Conservation (phyloP, 2,329 filamentous ascomycete genomes). For the Mariannaea elegans region DNA sequence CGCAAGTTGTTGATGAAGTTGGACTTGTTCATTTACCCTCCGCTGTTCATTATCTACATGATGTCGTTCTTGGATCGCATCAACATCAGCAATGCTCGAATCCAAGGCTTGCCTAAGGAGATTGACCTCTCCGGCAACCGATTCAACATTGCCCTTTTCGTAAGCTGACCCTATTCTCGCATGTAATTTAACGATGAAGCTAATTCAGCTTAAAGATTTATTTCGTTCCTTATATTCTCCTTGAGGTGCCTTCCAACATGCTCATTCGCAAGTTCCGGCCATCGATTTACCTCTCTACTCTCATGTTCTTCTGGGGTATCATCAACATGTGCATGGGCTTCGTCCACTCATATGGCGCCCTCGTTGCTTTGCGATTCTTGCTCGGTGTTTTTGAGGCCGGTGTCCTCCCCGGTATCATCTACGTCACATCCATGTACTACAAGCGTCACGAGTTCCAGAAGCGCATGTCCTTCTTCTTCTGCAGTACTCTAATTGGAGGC, state of each 20-base stretch:
- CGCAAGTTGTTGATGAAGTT: conserved; percentile 51
- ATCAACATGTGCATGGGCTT: conserved; percentile 51
- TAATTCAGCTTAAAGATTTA: conserved; percentile 34
- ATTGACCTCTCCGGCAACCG: conserved; percentile 51
- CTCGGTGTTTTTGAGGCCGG: conserved; percentile 52
- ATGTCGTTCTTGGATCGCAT: conserved; percentile 55
- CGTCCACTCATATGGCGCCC: conserved; percentile 43
- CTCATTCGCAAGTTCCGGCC: conserved; percentile 54
- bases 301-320: conserved; percentile 53
- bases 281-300: conserved; percentile 45
- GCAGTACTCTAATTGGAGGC: conserved; percentile 51
- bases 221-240: conserved; percentile 54
- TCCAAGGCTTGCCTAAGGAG: conserved; percentile 54
- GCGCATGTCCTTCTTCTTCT: conserved; percentile 55
- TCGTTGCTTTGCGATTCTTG: conserved; percentile 49
- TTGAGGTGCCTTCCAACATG: conserved; percentile 57
- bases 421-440: conserved; percentile 60
- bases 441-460: conserved; percentile 58
- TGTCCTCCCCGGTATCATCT: conserved; percentile 49
- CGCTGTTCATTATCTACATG: conserved; percentile 52
- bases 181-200: not conserved
- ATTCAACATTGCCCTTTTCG: conserved; percentile 54
- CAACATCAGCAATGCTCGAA: conserved; percentile 58
- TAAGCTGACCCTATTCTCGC: conserved; percentile 23
- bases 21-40: conserved; percentile 51